phyloP scores from a whole-genome alignment of 495 filamentous ascomycete genomes.

The Haplographium delicatum region DNA sequence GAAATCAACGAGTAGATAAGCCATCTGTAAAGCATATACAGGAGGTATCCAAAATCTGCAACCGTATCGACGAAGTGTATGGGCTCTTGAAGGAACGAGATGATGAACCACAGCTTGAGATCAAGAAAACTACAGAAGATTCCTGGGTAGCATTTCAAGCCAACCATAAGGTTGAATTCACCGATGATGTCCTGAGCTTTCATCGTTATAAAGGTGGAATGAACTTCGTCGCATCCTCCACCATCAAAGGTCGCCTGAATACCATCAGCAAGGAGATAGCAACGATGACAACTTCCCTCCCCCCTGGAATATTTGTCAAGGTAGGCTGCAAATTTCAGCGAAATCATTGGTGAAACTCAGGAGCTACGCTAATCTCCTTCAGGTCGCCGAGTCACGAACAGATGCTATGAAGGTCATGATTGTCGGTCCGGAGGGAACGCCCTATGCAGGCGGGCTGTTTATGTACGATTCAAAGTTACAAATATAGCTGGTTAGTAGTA shows the following conservation, averaged over 20 bases:
- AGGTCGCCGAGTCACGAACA: conserved; percentile 40
- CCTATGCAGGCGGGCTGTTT: conserved; percentile 58
- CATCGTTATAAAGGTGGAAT: conserved; percentile 10
- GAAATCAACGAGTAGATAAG: too few relatives aligned
- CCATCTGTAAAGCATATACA: too few relatives aligned
- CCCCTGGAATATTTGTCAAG: conserved; percentile 54
- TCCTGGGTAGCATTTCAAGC: conserved; percentile 10
- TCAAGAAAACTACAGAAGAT: background rate
- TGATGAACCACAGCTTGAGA: background rate
- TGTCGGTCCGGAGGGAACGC: conserved; percentile 48
- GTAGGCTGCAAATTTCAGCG: conserved; percentile 1
- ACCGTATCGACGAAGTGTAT: conserved; percentile 13
- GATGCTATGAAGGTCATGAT: conserved; percentile 57
- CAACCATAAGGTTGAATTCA: conserved; percentile 16
- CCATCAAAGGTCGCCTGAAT: conserved; percentile 37
- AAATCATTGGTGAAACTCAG: background rate
- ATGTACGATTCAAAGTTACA: conserved; percentile 29
- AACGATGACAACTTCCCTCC: conserved; percentile 44
- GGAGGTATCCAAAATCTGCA: conserved; percentile 11
- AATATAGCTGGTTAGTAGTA: background rate
- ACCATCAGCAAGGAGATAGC: conserved; percentile 47
- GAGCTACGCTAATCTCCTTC: background rate
- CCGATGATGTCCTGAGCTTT: conserved; percentile 14
- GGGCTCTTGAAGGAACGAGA: background rate
- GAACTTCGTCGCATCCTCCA: background rate